Base-by-base conservation (phyloP, 2,329 filamentous ascomycete genomes). In the Beauveria australis region DNA sequence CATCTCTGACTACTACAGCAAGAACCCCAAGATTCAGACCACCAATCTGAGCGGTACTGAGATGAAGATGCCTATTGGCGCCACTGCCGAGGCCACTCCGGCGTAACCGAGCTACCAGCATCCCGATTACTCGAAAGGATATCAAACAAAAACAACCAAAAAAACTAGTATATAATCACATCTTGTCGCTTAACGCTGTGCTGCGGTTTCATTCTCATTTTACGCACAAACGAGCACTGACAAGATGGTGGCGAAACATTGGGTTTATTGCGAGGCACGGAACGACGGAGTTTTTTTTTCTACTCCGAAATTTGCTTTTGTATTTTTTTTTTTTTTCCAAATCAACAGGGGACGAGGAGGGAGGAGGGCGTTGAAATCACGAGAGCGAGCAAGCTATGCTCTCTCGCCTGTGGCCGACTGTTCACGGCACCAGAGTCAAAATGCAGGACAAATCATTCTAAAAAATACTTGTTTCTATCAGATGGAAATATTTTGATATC, bases 1-100 rank as follows among this genome's bases (percentile, higher is more conserved):
- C 68, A 94, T 95, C 71, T 88, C 86, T 62, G 91, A 95, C 73
- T 95, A 94, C 79, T 91, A 94, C 78, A 89, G 85, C 73, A 94
- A 93, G 82, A 91, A 73, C 64, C 70, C 72, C 52, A 66, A 69
- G 54, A 65, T 70, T 53, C 82, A 84, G 69, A 72, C 81, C 54
- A 95, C 91, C 24, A 85, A 93, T 71, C 82, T 96, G 10, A 86
- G 87, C 58, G 90, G 91, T 66, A 92, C 89, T 37, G 84, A 78
- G 28, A 48, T 62, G 61, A 62, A 62, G 54, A 81, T 62, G 57
- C 61, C 83, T 30, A 78, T 83, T n/a, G 75, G 78, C 65, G 76
- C 83, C 28, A 77, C 83, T 18, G 75, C 79, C 64, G 76, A 77
- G 63, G 61, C 61, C 16, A 54, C 57, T 49, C 19, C 70, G 19